Evolutionary conservation across 2,329 filamentous ascomycete species (phyloP).

Genomic region (Ampelomyces quisqualis): DNA sequence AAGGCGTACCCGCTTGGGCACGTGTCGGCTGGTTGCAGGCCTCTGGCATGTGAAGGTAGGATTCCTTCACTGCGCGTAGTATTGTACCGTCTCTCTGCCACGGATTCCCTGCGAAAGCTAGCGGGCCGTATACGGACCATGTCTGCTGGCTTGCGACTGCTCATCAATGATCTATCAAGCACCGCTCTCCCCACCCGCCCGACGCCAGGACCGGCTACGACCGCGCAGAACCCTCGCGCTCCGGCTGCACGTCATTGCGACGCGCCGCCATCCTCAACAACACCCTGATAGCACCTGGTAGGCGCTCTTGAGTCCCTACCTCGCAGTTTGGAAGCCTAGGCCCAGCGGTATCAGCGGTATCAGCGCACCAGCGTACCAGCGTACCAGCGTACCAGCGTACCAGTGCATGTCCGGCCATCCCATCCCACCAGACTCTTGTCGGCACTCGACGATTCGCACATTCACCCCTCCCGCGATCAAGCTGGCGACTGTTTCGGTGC

Average conservation of each 20-base stretch:
- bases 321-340: background rate
- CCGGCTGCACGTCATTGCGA: conserved; percentile 17
- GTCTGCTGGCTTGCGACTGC: conserved; percentile 17
- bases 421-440: conserved; percentile 4
- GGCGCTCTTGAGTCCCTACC: too few relatives aligned
- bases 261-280: conserved; percentile 15
- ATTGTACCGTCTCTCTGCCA: background rate
- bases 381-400: too few relatives aligned
- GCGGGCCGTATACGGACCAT: conserved; percentile 5
- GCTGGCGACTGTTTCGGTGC: conserved; percentile 32
- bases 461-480: conserved; percentile 15
- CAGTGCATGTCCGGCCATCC: too few relatives aligned
- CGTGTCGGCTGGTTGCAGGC: conserved; percentile 2
- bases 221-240: conserved; percentile 1
- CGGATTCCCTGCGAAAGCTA: conserved; percentile 3
- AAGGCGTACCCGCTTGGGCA: conserved; percentile 2
- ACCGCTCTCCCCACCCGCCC: conserved; percentile 4
- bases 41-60: conserved; percentile 6
- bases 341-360: background rate
- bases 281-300: background rate
- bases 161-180: too few relatives aligned
- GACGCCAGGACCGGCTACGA: conserved; percentile 1
- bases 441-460: conserved; percentile 2
- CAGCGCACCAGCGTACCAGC: background rate
- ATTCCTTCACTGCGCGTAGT: background rate